phyloP scores from a whole-genome alignment of 140 eudicot genomes.

The Oenanthe javanica region DNA sequence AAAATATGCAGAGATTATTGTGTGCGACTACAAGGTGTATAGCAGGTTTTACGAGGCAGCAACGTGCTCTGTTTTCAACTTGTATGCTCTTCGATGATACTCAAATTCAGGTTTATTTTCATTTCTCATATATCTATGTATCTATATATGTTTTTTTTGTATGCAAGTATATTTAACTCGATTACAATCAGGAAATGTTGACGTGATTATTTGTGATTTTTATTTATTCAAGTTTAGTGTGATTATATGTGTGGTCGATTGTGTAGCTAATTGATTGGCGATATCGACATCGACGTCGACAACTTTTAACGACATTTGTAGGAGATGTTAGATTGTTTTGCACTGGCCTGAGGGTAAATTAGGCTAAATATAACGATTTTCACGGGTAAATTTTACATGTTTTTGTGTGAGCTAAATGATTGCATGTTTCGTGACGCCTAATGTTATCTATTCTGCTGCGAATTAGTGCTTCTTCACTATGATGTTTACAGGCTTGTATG shows the following conservation, averaged over 20 bases:
- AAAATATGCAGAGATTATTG: conserved; percentile 9
- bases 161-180: background rate
- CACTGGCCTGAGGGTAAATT: no score
- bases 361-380: no score
- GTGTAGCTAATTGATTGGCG: background rate
- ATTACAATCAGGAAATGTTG: background rate
- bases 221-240: no score
- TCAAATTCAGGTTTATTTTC: conserved; percentile 52
- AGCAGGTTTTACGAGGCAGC: background rate
- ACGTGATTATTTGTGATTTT: background rate
- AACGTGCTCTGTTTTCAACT: conserved; percentile 39
- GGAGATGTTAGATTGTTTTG: no score
- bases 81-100: conserved; percentile 73
- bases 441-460: background rate
- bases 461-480: background rate
- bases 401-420: background rate
- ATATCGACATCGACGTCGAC: no score
- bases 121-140: background rate
- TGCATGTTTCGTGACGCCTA: background rate
- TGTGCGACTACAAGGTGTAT: background rate
- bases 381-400: background rate
- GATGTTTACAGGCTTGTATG: background rate
- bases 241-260: background rate
- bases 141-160: background rate
- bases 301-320: no score